phyloP scores from a whole-genome alignment of 176 grass and related monocot species.

The Triticum urartu region DNA sequence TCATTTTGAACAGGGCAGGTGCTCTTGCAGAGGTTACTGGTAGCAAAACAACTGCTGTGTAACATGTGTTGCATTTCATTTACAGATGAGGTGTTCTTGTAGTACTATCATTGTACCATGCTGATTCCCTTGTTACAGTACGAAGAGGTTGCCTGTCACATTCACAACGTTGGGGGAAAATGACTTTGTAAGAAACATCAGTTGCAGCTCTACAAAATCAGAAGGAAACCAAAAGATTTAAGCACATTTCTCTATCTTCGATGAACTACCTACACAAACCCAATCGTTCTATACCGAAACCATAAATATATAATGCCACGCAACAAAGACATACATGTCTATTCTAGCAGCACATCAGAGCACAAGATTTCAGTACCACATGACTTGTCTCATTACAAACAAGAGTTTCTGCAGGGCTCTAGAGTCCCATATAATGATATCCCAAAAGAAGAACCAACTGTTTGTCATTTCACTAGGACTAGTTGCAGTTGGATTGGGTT shows the following conservation, averaged over 20 bases:
- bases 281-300: background rate
- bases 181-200: background rate
- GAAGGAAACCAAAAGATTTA: background rate
- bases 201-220: background rate
- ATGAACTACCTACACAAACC: background rate
- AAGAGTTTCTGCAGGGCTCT: background rate
- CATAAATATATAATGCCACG: constrained; percentile 1
- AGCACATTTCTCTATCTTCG: background rate
- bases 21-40: constrained; percentile 86
- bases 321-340: constrained; percentile 15
- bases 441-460: background rate
- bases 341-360: constrained; percentile 2
- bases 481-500: background rate
- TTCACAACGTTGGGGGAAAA: too few species aligned
- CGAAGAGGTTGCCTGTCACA: too few species aligned
- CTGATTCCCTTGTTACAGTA: too few species aligned
- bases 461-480: background rate
- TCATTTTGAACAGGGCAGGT: constrained; percentile 72
- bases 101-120: too few species aligned
- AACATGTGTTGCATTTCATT: too few species aligned
- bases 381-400: background rate
- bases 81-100: too few species aligned
- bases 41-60: constrained; percentile 16
- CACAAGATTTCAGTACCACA: background rate
- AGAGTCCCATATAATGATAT: too few species aligned